phyloP scores from a whole-genome alignment of 176 grass and related monocot genomes.

The Aegilops bicornis region DNA sequence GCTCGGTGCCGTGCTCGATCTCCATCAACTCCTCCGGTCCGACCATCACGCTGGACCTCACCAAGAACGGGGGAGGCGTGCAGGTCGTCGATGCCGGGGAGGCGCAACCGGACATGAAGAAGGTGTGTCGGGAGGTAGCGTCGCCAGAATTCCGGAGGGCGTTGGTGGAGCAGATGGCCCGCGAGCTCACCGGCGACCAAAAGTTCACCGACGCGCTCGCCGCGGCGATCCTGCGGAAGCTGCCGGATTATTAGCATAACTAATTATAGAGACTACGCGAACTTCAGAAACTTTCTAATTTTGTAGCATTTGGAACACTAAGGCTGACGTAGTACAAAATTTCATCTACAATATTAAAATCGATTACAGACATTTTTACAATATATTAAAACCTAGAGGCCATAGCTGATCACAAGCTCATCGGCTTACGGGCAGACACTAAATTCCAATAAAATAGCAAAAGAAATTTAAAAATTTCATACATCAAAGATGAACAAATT shows the following conservation, averaged over 20 bases:
- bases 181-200: conserved; percentile 53
- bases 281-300: neutral
- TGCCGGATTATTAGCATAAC: conserved; percentile 34
- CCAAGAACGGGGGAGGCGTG: conserved; percentile 22
- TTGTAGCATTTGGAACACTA: no score
- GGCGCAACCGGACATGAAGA: conserved; percentile 30
- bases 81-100: neutral
- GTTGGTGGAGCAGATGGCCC: conserved; percentile 71
- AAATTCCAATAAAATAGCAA: no score
- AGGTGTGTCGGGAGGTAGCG: conserved; percentile 34
- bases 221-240: conserved; percentile 52
- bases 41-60: conserved; percentile 72
- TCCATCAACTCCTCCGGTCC: conserved; percentile 55
- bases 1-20: conserved; percentile 53
- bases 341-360: no score
- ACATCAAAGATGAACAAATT: no score
- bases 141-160: conserved; percentile 55
- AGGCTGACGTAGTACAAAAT: no score
- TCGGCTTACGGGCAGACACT: no score
- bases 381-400: no score
- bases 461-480: no score
- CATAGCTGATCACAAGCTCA: no score
- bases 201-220: conserved; percentile 63
- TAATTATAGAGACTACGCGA: neutral
- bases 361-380: no score